Conservation (phyloP, 257 asterid species). For the Salvia hispanica region DNA sequence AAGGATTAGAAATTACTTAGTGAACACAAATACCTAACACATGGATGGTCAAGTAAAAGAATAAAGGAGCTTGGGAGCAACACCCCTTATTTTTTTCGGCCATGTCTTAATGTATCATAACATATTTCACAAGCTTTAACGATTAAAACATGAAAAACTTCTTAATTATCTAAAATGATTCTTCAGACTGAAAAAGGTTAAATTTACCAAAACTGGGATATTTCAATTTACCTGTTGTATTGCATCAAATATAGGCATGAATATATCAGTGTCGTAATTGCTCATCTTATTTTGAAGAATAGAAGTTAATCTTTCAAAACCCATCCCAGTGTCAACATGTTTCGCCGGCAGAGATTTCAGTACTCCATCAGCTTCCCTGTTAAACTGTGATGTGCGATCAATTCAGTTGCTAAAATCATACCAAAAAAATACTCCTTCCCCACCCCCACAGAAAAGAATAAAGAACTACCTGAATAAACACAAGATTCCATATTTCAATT, state of each 20-base stretch:
- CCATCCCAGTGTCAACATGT: constrained; percentile 99
- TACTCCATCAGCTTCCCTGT: constrained; percentile 87
- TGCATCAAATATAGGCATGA: constrained; percentile 81
- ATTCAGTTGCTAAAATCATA: constrained; percentile 19
- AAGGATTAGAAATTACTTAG: constrained; percentile 31
- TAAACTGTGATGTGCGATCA: constrained; percentile 57
- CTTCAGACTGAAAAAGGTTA: constrained; percentile 11
- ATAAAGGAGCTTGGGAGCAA: constrained; percentile 7
- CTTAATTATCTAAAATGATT: neutral
- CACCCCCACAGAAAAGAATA: constrained; percentile 9
- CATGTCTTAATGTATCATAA: constrained; percentile 7
- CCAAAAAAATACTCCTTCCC: constrained; percentile 17
- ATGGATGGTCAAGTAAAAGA: neutral
- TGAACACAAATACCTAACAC: constrained; percentile 25
- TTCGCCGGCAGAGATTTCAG: constrained; percentile 89
- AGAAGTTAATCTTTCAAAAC: constrained; percentile 95
- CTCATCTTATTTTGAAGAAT: constrained; percentile 96
- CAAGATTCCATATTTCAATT: constrained; percentile 98
- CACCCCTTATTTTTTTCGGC: neutral
- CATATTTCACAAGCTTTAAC: constrained; percentile 15
- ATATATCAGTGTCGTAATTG: constrained; percentile 93
- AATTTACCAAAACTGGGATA: neutral
- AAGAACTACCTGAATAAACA: constrained; percentile 84
- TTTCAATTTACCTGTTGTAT: constrained; percentile 64
- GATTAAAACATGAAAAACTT: neutral